Percentiles rank a stretch among this genome's conserved stretches.
Conservation (phyloP, 2,329 filamentous ascomycete species). For the Cadophora sp. region DNA sequence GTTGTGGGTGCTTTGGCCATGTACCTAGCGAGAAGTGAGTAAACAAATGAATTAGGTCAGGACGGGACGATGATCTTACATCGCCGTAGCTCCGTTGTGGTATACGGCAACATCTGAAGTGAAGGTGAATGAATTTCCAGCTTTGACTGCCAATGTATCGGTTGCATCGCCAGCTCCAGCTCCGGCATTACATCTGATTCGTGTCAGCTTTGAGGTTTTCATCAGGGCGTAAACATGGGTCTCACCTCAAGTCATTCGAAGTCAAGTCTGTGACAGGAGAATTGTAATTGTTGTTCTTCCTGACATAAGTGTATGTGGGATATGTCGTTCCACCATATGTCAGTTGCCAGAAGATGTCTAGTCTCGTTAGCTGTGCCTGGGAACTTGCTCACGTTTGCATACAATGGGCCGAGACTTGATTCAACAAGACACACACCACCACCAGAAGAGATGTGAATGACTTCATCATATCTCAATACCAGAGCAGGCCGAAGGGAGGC, state of each 20-base stretch:
- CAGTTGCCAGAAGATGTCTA: slow-evolving; percentile 41
- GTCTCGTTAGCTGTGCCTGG: slow-evolving; percentile 3
- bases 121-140: slow-evolving; percentile 53
- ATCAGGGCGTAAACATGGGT: slow-evolving; percentile 21
- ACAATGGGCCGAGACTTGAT: slow-evolving; percentile 30
- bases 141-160: slow-evolving; percentile 43
- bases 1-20: slow-evolving; percentile 47
- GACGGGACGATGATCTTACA: slow-evolving; percentile 18
- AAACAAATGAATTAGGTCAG: background rate
- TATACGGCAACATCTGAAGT: slow-evolving; percentile 51
- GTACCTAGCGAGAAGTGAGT: slow-evolving; percentile 32
- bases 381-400: background rate
- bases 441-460: slow-evolving; percentile 23
- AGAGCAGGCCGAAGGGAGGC: background rate
- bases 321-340: slow-evolving; percentile 34
- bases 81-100: slow-evolving; percentile 45
- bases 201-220: slow-evolving; percentile 50
- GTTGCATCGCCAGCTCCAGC: slow-evolving; percentile 37
- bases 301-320: slow-evolving; percentile 57
- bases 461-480: slow-evolving; percentile 29
- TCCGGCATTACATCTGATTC: slow-evolving; percentile 53
- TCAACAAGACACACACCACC: slow-evolving; percentile 21
- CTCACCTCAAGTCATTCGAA: slow-evolving; percentile 35
- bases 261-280: slow-evolving; percentile 52
- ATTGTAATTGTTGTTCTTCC: slow-evolving; percentile 52